Base-by-base conservation (phyloP, 306 rosid species). In the Lathyrus aphaca region DNA sequence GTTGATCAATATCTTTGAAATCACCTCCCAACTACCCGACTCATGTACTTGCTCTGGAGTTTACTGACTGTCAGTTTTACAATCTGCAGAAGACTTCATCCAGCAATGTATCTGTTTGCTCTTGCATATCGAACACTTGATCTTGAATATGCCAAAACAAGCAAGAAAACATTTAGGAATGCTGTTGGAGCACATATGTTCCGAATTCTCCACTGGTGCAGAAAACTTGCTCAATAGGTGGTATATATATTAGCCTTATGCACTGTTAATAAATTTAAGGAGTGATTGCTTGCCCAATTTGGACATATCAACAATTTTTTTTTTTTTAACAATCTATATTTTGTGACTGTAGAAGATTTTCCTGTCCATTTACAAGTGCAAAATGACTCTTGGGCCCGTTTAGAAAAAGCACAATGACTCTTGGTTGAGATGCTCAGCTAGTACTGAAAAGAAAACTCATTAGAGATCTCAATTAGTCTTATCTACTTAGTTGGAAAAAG, bases 121-220 rank as follows among this genome's bases (percentile, higher is more conserved):
- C 95, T 93, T 76, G 98, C 94, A 60, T 90, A 93, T 73, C 83
- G 98, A 79, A 86, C 98, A 58, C 89, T 93, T 74, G 98, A 93
- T 83, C 86, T 90, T 65, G 96, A 93, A 83, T 81, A 86, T 74
- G 93, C 86, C 57, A 86, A 80, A 84, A 75, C 77, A 73, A 88
- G 81, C 83, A 88, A 86, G 80, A 82, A 55, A 62, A 75, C 79
- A 39, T 62, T 83, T 42, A 79, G 79, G 78, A 78, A 79, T 60
- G 77, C 42, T 61, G 48, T 88, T 27, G 81, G 82, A 80, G 82
- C 82, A 66, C 86, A 81, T 29, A 64, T 86, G 64, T 79, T 74
- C 39, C 81, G 66, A 80, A 19, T 93, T 54, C 93, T 90, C 64
- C 87, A 75, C 54, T 93, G 98, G 97, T 90, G 93, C 87, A 88